Evolutionary conservation across 805 yeast species (phyloP), one percentile per base, ranked within the genome.

Genomic region (Starmerella ratchasimensis): DNA sequence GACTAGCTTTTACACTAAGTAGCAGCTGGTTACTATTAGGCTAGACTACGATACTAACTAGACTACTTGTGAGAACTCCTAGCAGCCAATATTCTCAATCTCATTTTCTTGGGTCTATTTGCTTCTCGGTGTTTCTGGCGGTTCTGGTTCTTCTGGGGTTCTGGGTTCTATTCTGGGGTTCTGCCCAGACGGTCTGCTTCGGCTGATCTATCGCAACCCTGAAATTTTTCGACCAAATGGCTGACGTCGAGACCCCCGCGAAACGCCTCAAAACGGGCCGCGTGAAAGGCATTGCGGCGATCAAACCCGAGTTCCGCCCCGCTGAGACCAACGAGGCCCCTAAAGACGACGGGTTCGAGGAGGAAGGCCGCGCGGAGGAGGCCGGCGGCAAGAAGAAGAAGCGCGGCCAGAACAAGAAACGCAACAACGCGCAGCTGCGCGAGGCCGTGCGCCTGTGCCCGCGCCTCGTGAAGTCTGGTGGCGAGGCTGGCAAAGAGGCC

Each of bases 381-480:
- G 31, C 17, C 11, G 43, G 41, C n/a, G 33, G 33, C 3, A 41
- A 41, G 19, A 43, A 46, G 13, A 49, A 47, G 38, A 44, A 45
- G 29, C 41, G 49, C 1, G 55, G 55, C 17, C 53, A 49, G 38
- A 52, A 52, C 36, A 52, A 52, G 39, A 33, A 35, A 25, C 41
- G 55, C 8, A 44, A 46, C 29, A 38, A 49, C 33, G 31, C 42
- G 10, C 54, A 51, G 32, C 34, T 37, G 24, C 44, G 43, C 27
- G 52, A 49, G 27, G 26, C 44, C 3, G 39, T 52, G 13, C 32
- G 46, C 15, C 38, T 45, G 13, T 52, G 56, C 32, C 48, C 50
- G 13, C 36, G 39, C 2, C 43, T 41, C 1, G 27, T 43, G 10
- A 28, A 36, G n/a, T 38, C 44, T 6, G 32, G 32, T 15, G 8